Percentiles rank a stretch among this genome's conserved stretches.
Evolutionary conservation across 2,329 filamentous ascomycete genomes (phyloP).

Genomic region (Phoma sp.): DNA sequence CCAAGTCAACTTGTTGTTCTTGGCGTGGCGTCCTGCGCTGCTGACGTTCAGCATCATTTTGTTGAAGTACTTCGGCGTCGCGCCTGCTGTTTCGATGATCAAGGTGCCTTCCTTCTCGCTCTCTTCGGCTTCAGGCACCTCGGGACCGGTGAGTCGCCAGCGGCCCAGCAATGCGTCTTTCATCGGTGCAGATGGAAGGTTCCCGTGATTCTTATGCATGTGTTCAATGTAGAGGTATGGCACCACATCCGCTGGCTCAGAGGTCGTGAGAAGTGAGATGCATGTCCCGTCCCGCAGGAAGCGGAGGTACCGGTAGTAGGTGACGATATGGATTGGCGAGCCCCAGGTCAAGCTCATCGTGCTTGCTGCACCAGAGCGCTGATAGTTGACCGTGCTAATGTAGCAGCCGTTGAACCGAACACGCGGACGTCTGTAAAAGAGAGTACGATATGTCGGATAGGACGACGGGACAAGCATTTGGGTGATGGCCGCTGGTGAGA

Average conservation of each 20-base stretch:
- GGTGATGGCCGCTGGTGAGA: constrained; percentile 30
- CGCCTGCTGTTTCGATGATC: constrained; percentile 85
- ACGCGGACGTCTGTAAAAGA: constrained; percentile 83
- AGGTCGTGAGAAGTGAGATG: constrained; percentile 79
- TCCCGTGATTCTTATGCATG: constrained; percentile 56
- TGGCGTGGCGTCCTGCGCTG: constrained; percentile 63
- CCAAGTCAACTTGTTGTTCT: constrained; percentile 89
- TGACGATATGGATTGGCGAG: constrained; percentile 90
- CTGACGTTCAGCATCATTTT: constrained; percentile 78
- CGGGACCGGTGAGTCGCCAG: constrained; percentile 67
- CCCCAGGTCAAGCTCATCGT: constrained; percentile 75
- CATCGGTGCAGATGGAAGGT: constrained; percentile 63
- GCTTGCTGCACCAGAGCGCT: constrained; percentile 77
- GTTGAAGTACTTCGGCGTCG: constrained; percentile 79
- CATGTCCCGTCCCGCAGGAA: constrained; percentile 90
- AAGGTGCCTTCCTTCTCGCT: constrained; percentile 53
- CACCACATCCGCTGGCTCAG: constrained; percentile 85
- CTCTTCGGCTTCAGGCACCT: constrained; percentile 14
- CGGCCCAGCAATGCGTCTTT: constrained; percentile 69
- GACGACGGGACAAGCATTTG: constrained; percentile 42
- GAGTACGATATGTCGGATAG: constrained; percentile 59
- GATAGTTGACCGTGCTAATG: constrained; percentile 96
- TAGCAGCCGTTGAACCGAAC: constrained; percentile 95
- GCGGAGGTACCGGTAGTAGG: constrained; percentile 95
- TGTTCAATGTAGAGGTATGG: constrained; percentile 78